Percentiles rank a stretch among this genome's conserved stretches.
These are phyloP conservation scores for Parsonsia alboflavescens DNA, from an alignment of 257 asterid species.

Conservation along the genomic window DNA sequence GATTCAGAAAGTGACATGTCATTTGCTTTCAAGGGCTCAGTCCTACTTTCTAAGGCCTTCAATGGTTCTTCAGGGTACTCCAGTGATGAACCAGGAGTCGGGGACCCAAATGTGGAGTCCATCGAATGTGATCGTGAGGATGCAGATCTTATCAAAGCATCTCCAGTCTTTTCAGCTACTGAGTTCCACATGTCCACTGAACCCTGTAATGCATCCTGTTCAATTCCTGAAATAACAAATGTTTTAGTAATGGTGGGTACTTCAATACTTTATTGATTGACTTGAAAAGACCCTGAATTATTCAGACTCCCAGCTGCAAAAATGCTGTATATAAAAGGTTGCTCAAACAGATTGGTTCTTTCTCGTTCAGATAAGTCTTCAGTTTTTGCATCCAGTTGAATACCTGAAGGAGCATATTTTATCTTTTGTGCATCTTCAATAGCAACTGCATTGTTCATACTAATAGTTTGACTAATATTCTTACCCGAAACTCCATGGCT, in stretches of 20 bases:
- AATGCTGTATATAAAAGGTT: conserved; percentile 1
- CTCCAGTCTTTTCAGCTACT: conserved; percentile 4
- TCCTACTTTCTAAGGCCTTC: neutral
- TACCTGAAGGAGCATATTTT: neutral
- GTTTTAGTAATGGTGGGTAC: neutral
- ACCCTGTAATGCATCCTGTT: neutral
- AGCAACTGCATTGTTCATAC: neutral
- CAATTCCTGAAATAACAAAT: neutral
- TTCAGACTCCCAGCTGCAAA: neutral
- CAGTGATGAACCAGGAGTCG: neutral
- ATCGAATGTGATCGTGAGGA: neutral
- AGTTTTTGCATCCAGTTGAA: neutral
- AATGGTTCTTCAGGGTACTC: neutral
- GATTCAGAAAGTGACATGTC: neutral
- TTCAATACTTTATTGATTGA: neutral
- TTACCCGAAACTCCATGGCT: neutral
- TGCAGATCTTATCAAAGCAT: neutral
- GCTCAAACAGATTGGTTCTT: conserved; percentile 4
- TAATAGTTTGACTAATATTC: neutral
- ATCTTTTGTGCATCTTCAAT: neutral
- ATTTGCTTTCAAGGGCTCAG: neutral
- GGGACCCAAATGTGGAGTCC: neutral
- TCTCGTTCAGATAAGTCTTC: neutral
- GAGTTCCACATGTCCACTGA: neutral
- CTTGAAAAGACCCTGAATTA: neutral